Percentiles rank a stretch among this genome's conserved stretches.
Evolutionary conservation across 1,284 basidiomycete genomes (phyloP).

Genomic region (Gastroboletus turbinatus): DNA sequence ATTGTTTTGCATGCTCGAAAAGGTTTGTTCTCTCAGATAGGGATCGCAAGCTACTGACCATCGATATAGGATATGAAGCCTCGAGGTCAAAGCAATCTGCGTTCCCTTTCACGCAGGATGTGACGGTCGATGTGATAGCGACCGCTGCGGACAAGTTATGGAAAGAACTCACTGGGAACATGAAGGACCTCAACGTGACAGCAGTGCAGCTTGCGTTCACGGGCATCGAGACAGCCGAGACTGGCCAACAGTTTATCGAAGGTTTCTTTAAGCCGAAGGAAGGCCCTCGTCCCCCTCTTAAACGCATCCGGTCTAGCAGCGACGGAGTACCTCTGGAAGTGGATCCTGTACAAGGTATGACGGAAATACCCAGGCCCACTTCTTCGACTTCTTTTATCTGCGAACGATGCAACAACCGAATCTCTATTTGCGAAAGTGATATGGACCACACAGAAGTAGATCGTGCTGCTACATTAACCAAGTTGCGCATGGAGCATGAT

Average conservation of each 20-base stretch:
- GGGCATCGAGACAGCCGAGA: slow-evolving; percentile 78
- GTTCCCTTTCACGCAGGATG: slow-evolving; percentile 76
- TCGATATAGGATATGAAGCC: slow-evolving; percentile 56
- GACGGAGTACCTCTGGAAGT: neutral
- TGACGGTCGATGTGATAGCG: slow-evolving; percentile 78
- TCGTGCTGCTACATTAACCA: slow-evolving; percentile 42
- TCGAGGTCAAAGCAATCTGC: slow-evolving; percentile 76
- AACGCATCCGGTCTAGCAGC: slow-evolving; percentile 25
- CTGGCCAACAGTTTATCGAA: slow-evolving; percentile 85
- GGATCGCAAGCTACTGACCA: slow-evolving; percentile 1
- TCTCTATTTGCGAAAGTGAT: slow-evolving; percentile 33
- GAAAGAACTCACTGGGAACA: slow-evolving; percentile 74
- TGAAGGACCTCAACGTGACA: slow-evolving; percentile 62
- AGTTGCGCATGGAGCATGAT: slow-evolving; percentile 69
- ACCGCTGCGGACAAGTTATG: slow-evolving; percentile 83
- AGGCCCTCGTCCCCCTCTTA: slow-evolving; percentile 23
- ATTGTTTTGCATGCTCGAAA: slow-evolving; percentile 77
- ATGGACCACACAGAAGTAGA: slow-evolving; percentile 26
- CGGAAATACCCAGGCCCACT: neutral
- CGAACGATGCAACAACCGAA: slow-evolving; percentile 50
- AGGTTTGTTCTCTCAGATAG: slow-evolving; percentile 41
- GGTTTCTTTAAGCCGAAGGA: slow-evolving; percentile 65
- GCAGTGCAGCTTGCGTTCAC: slow-evolving; percentile 79
- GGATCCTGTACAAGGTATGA: neutral
- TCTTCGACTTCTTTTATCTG: slow-evolving; percentile 46